Conservation (phyloP, 108 stramenopile genomes). For the Discostella pseudostelligera region DNA sequence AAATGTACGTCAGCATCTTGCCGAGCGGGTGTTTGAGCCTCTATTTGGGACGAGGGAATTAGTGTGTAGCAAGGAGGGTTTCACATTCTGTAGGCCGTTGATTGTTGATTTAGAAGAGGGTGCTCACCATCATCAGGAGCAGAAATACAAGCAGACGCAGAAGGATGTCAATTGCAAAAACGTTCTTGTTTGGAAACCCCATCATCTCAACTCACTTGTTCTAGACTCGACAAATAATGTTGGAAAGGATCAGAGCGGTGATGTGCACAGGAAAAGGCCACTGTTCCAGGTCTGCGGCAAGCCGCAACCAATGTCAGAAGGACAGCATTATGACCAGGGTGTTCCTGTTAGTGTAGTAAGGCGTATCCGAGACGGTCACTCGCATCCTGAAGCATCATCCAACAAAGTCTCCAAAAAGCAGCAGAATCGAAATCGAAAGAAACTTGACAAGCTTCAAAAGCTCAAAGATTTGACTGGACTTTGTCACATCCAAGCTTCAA, state of each 20-base stretch:
- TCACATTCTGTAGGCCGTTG: conserved; percentile 51
- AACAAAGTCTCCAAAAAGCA: conserved; percentile 15
- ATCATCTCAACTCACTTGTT: conserved; percentile 6
- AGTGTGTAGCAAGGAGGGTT: conserved; percentile 67
- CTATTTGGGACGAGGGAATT: conserved; percentile 55
- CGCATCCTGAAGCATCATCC: not conserved
- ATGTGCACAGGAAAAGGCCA: conserved; percentile 2
- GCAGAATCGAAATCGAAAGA: conserved; percentile 11
- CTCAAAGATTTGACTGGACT: conserved; percentile 37
- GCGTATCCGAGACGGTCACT: not conserved
- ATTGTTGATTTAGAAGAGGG: conserved; percentile 24
- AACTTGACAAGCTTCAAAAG: conserved; percentile 27
- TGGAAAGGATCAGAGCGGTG: not conserved
- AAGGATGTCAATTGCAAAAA: not conserved
- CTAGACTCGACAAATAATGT: not conserved
- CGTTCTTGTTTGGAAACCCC: conserved; percentile 21
- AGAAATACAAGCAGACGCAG: not conserved
- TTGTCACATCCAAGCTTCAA: conserved; percentile 45
- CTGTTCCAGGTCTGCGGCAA: conserved; percentile 26
- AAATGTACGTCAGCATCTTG: conserved; percentile 50
- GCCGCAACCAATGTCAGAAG: conserved; percentile 30
- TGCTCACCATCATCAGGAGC: not conserved
- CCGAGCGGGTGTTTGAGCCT: conserved; percentile 60
- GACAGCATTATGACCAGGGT: conserved; percentile 47
- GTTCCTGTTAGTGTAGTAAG: conserved; percentile 11